Conservation (phyloP, 2,329 filamentous ascomycete genomes). For the Amylocarpus encephaloides region DNA sequence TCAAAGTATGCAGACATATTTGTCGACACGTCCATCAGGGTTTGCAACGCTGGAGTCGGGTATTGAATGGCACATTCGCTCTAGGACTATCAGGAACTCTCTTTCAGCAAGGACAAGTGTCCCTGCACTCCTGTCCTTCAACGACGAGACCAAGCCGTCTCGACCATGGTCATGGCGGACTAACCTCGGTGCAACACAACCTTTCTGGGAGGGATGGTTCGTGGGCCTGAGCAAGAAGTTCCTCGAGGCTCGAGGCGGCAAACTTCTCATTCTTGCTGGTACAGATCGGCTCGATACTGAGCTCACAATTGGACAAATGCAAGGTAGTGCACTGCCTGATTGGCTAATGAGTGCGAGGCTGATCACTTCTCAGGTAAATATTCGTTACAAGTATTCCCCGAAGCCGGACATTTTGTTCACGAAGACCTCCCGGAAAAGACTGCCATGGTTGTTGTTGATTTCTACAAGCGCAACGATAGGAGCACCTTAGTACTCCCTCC, state of each 20-base stretch:
- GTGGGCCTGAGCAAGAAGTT: constrained; percentile 83
- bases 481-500: constrained; percentile 79
- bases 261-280: constrained; percentile 77
- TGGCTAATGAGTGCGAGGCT: not conserved
- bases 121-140: constrained; percentile 62
- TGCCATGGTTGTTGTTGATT: constrained; percentile 78
- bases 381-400: constrained; percentile 86
- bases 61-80: constrained; percentile 91
- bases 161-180: constrained; percentile 73
- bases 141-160: constrained; percentile 32
- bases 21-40: constrained; percentile 70
- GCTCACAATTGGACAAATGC: constrained; percentile 94
- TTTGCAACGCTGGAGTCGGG: constrained; percentile 74
- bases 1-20: constrained; percentile 87
- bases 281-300: constrained; percentile 89
- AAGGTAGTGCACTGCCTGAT: constrained; percentile 50
- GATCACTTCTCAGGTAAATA: constrained; percentile 67
- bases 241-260: constrained; percentile 71
- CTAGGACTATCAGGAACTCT: constrained; percentile 76
- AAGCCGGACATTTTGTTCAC: constrained; percentile 94
- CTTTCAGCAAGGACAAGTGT: constrained; percentile 83
- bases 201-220: constrained; percentile 96
- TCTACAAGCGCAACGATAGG: constrained; percentile 85
- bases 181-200: constrained; percentile 73
- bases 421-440: constrained; percentile 91